Base-by-base conservation (phyloP, 2,329 filamentous ascomycete species). In the Thyridium curvatum region DNA sequence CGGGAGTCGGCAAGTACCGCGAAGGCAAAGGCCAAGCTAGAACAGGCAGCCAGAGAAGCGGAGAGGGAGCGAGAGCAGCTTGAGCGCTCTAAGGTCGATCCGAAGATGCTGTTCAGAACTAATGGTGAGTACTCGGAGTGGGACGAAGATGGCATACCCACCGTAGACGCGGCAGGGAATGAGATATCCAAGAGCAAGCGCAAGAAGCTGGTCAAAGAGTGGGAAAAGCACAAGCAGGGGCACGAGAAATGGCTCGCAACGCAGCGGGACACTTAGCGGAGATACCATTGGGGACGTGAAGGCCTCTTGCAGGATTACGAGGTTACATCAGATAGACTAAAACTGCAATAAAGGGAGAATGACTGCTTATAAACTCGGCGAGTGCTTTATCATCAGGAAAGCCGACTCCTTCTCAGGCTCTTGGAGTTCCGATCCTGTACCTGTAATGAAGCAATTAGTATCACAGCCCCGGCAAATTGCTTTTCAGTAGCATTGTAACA, bases 181-280 rank as follows among this genome's bases (percentile, higher is more conserved):
- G 78, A 82, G 48, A 59, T 86, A n/a, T 69, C 77, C 9, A 85
- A 86, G 64, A 77, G 69, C 40, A 69, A 68, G 50, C 55, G 54
- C 29, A 86, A 86, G 69, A 84, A 80, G 65, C 54, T 86, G 45
- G 72, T 62, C 56, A 86, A 86, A 64, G 77, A 81, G 43, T 86
- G 80, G 81, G 78, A 84, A 53, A 73, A 66, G 50, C 82, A 86
- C 65, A 84, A 80, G 66, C 85, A 82, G 65, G 48, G 72, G 48
- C 75, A 81, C 59, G 78, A 84, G 50, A 64, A 64, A 38, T 78
- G 66, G 59, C 41, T 54, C 38, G 46, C 45, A 5, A 50, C 29
- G n/a, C n/a, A n/a, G n/a, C n/a, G n/a, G n/a, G n/a, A n/a, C 14
- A 44, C n/a, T n/a, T n/a, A n/a, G n/a, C n/a, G n/a, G n/a, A n/a